Percentiles rank a stretch among this genome's conserved stretches.
Conservation (phyloP, 257 asterid species). For the Solanum paucissectum region DNA sequence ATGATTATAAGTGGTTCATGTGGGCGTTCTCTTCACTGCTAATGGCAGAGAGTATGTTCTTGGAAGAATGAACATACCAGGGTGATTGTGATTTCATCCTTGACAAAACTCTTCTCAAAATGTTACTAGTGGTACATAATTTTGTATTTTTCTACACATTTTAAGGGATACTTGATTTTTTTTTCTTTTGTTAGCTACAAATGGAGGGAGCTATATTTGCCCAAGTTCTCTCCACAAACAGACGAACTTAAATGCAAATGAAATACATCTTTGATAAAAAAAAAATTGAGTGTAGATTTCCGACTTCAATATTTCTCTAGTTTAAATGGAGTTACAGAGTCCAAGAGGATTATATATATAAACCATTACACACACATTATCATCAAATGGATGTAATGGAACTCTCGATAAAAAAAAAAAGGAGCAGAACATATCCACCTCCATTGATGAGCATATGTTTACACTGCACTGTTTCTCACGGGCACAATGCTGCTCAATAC, state of each 20-base stretch:
- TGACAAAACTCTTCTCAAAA: not conserved
- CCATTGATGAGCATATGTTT: not conserved
- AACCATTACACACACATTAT: not conserved
- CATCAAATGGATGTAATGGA: not conserved
- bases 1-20: not conserved
- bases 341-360: not conserved
- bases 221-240: not conserved
- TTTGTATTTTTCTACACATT: not conserved
- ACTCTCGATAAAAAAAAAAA: not conserved
- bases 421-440: not conserved
- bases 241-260: not conserved
- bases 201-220: not conserved
- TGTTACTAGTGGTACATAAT: not conserved
- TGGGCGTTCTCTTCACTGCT: not conserved
- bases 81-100: not conserved
- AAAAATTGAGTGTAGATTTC: not conserved
- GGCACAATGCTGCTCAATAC: not conserved
- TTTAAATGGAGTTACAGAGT: not conserved
- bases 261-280: not conserved
- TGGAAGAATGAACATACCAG: not conserved
- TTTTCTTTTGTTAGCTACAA: not conserved
- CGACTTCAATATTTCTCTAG: not conserved
- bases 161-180: not conserved
- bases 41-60: not conserved
- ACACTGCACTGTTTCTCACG: not conserved